Conservation (phyloP, 2,329 filamentous ascomycete genomes). For the Neocatenulostroma microsporum region DNA sequence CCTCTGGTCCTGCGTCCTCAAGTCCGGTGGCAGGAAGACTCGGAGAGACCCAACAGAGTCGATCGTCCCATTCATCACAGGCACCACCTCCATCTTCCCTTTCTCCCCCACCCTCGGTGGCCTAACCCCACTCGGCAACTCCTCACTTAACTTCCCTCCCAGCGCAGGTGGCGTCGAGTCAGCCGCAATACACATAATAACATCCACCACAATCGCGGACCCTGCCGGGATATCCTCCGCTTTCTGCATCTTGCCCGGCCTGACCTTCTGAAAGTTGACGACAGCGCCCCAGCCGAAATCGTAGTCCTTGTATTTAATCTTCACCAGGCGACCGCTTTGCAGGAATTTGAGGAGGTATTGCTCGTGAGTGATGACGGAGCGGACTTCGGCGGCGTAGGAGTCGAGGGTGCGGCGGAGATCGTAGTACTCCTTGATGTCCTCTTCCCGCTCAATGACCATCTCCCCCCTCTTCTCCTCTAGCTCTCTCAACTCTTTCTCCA, state of each 20-base stretch:
- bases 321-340: slow-evolving; percentile 78
- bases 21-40: slow-evolving; percentile 71
- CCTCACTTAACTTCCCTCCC: slow-evolving; percentile 32
- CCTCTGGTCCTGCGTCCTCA: slow-evolving; percentile 60
- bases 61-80: slow-evolving; percentile 77
- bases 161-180: slow-evolving; percentile 41
- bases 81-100: slow-evolving; percentile 71
- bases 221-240: slow-evolving; percentile 64
- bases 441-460: slow-evolving; percentile 76
- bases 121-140: slow-evolving; percentile 55
- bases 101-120: slow-evolving; percentile 57
- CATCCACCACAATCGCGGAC: slow-evolving; percentile 74
- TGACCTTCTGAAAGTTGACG: slow-evolving; percentile 60
- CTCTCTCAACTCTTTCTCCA: slow-evolving; percentile 76
- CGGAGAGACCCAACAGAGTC: slow-evolving; percentile 77
- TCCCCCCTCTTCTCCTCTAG: slow-evolving; percentile 67
- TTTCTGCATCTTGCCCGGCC: slow-evolving; percentile 54
- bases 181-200: slow-evolving; percentile 60
- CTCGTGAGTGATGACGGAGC: slow-evolving; percentile 83
- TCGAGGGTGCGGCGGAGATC: slow-evolving; percentile 78
- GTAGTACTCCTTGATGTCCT: slow-evolving; percentile 88
- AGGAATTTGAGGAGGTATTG: slow-evolving; percentile 78
- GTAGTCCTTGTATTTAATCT: slow-evolving; percentile 67
- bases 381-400: slow-evolving; percentile 79
- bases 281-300: slow-evolving; percentile 96